phyloP scores from a whole-genome alignment of 2,329 filamentous ascomycete species.

The Apiospora arundinis region DNA sequence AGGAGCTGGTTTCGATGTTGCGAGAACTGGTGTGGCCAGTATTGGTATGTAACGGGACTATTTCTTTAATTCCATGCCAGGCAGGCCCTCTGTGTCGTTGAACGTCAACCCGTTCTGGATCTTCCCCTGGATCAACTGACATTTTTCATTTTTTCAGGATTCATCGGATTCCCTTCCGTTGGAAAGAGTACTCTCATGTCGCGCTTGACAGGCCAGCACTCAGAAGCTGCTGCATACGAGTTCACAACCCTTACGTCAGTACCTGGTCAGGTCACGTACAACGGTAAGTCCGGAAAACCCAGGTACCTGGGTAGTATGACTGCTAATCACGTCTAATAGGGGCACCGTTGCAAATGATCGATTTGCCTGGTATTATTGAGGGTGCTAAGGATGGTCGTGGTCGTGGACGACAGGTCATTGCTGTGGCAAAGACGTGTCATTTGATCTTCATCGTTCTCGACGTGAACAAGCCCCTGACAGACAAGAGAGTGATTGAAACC shows the following conservation, averaged over 20 bases:
- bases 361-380: slow-evolving; percentile 98
- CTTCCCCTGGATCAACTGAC: not conserved
- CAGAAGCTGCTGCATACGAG: slow-evolving; percentile 95
- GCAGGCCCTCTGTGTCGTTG: no score
- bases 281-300: slow-evolving; percentile 57
- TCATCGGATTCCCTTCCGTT: slow-evolving; percentile 97
- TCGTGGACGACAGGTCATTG: slow-evolving; percentile 97
- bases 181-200: slow-evolving; percentile 99
- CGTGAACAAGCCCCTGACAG: slow-evolving; percentile 96
- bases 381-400: slow-evolving; percentile 98
- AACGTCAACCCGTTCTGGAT: not conserved
- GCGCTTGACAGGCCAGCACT: slow-evolving; percentile 91
- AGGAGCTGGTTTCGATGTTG: slow-evolving; percentile 93
- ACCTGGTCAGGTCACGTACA: slow-evolving; percentile 93
- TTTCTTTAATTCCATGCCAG: not conserved
- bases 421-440: slow-evolving; percentile 98
- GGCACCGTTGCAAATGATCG: slow-evolving; percentile 96
- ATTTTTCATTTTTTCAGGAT: slow-evolving; percentile 51
- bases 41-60: slow-evolving; percentile 55
- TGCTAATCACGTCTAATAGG: slow-evolving; percentile 47
- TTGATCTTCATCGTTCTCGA: slow-evolving; percentile 98
- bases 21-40: slow-evolving; percentile 94
- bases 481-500: slow-evolving; percentile 93
- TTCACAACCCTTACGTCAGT: slow-evolving; percentile 98
- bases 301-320: not conserved